phyloP scores from a whole-genome alignment of 2,329 filamentous ascomycete genomes.

The Paraphaeosphaeria sporulosa region DNA sequence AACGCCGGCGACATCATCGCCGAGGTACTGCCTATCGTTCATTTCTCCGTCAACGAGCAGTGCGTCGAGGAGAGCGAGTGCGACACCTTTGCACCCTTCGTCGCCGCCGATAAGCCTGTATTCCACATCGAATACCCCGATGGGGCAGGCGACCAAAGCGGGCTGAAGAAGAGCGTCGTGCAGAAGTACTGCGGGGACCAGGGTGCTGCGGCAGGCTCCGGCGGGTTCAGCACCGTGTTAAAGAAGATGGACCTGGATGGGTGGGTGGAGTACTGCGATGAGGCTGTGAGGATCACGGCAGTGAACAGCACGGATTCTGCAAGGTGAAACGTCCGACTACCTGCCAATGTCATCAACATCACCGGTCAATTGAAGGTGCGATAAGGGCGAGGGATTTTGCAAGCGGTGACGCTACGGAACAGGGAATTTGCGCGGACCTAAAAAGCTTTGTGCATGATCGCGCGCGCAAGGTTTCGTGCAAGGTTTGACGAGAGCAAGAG shows the following conservation, averaged over 20 bases:
- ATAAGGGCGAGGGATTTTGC: background rate
- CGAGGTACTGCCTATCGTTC: slow-evolving; percentile 59
- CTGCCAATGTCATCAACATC: background rate
- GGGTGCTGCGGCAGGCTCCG: slow-evolving; percentile 50
- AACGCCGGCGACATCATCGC: slow-evolving; percentile 69
- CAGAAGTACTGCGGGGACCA: slow-evolving; percentile 53
- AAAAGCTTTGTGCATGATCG: background rate
- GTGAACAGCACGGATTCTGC: slow-evolving; percentile 23
- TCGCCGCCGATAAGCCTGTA: slow-evolving; percentile 69
- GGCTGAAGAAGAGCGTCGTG: slow-evolving; percentile 41
- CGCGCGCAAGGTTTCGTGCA: background rate
- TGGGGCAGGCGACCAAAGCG: slow-evolving; percentile 47
- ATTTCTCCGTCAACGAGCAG: slow-evolving; percentile 76
- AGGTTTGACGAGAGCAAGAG: background rate
- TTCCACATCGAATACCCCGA: slow-evolving; percentile 77
- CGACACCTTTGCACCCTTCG: slow-evolving; percentile 64
- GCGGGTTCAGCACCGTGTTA: slow-evolving; percentile 68
- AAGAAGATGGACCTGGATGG: slow-evolving; percentile 71
- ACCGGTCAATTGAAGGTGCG: background rate
- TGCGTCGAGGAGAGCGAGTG: slow-evolving; percentile 70
- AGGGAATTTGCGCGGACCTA: background rate
- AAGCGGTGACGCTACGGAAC: background rate
- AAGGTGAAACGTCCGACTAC: slow-evolving; percentile 3
- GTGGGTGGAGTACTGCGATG: slow-evolving; percentile 66
- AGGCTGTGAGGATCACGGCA: slow-evolving; percentile 31